Percentiles rank a stretch among this genome's conserved stretches.
These are phyloP conservation scores for Ogataea wickerhamii DNA, from an alignment of 805 yeast species.

Conservation along the genomic window DNA sequence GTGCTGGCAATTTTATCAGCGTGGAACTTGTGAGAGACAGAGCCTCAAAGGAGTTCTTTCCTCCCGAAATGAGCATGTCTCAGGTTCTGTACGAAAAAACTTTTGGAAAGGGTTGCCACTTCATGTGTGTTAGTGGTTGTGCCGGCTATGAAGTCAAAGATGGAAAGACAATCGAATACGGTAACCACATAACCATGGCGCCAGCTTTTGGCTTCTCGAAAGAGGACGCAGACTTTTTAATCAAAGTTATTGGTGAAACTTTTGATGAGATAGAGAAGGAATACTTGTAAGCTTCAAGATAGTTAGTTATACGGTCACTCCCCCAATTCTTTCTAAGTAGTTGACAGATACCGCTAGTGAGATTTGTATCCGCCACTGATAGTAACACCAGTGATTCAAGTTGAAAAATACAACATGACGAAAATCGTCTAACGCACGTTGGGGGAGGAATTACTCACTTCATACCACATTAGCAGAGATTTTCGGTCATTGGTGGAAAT, in stretches of 20 bases:
- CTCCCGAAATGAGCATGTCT: slow-evolving; percentile 23
- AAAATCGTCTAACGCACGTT: no score
- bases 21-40: slow-evolving; percentile 46
- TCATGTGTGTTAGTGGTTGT: slow-evolving; percentile 16
- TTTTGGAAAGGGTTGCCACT: slow-evolving; percentile 12
- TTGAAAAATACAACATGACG: no score
- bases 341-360: no score
- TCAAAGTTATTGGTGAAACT: slow-evolving; percentile 37
- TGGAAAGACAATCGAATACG: slow-evolving; percentile 29
- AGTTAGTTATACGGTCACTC: no score
- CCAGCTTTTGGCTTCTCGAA: slow-evolving; percentile 43
- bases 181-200: slow-evolving; percentile 44
- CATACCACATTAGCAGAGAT: no score
- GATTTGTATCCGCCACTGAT: no score
- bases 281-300: slow-evolving; percentile 13
- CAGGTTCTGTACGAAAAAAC: slow-evolving; percentile 10
- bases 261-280: slow-evolving; percentile 35
- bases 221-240: slow-evolving; percentile 40
- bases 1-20: slow-evolving; percentile 51
- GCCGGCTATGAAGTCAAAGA: slow-evolving; percentile 24
- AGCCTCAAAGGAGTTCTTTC: slow-evolving; percentile 42
- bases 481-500: no score
- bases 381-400: no score
- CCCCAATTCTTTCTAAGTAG: no score
- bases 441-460: no score